phyloP scores from a whole-genome alignment of 306 rosid genomes.

The Acacia acuminata region DNA sequence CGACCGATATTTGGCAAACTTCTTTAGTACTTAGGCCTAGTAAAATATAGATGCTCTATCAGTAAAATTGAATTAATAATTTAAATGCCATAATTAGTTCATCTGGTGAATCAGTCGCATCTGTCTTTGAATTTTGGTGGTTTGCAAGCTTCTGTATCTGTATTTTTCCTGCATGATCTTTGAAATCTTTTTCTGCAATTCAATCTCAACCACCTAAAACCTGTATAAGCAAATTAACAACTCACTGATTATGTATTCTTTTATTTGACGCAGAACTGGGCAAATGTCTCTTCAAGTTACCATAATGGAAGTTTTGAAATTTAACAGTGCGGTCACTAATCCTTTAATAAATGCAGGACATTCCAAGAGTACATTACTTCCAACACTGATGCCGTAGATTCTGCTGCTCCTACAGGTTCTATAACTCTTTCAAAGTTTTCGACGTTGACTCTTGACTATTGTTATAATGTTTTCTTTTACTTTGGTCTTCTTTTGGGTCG shows the following conservation, averaged over 20 bases:
- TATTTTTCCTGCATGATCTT: conserved; percentile 1
- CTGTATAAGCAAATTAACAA: not conserved
- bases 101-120: conserved; percentile 14
- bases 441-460: conserved; percentile 6
- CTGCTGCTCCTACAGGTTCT: conserved; percentile 43
- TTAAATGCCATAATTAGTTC: conserved; percentile 1
- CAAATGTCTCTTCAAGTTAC: not conserved
- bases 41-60: not conserved
- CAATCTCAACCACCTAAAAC: not conserved
- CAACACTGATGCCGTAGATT: conserved; percentile 31
- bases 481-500: not conserved
- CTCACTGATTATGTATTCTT: not conserved
- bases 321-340: not conserved
- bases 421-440: conserved; percentile 23
- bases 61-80: not conserved
- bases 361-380: conserved; percentile 49
- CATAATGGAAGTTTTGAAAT: not conserved
- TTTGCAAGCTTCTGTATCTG: conserved; percentile 8
- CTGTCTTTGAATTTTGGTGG: not conserved
- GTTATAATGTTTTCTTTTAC: not conserved
- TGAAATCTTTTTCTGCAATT: conserved; percentile 13
- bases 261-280: conserved; percentile 2
- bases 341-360: conserved; percentile 51
- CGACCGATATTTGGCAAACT: not conserved
- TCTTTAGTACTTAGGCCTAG: not conserved